phyloP scores from a whole-genome alignment of 148 eudicot species.

The Rhododendron ovatum region DNA sequence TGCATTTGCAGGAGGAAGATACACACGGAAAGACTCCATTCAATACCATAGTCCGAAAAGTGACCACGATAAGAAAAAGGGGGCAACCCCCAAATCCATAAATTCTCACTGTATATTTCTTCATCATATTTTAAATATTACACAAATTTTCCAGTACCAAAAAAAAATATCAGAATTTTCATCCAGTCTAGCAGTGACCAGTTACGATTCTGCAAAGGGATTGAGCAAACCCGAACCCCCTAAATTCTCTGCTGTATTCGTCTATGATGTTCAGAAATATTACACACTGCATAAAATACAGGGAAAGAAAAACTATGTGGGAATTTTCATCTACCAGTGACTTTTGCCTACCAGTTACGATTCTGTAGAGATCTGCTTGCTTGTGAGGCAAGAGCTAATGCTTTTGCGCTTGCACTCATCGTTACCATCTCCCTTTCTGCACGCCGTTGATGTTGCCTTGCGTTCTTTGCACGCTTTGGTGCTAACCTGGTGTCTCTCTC shows the following conservation, averaged over 20 bases:
- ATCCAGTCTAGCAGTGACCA: not conserved
- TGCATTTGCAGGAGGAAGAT: not conserved
- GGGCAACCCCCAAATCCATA: not conserved
- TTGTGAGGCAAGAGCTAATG: constrained; percentile 63
- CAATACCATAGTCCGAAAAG: not conserved
- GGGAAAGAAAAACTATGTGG: no score
- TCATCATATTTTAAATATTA: not conserved
- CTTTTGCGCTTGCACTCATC: constrained; percentile 54
- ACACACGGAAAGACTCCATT: not conserved
- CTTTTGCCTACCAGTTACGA: constrained; percentile 10
- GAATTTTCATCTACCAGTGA: not conserved
- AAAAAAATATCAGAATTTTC: not conserved
- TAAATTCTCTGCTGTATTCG: not conserved
- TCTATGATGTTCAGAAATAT: not conserved
- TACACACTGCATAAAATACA: not conserved
- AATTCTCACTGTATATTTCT: not conserved
- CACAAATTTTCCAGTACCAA: not conserved
- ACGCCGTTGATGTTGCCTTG: constrained; percentile 82
- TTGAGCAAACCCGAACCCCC: not conserved
- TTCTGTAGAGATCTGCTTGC: constrained; percentile 52
- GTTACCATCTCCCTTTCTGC: constrained; percentile 72
- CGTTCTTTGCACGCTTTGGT: constrained; percentile 93
- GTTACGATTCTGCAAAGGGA: not conserved
- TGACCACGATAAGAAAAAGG: not conserved
- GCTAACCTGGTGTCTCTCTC: constrained; percentile 89